Base-by-base conservation (phyloP, 1,284 basidiomycete species). In the Ceratobasidium theobromae region DNA sequence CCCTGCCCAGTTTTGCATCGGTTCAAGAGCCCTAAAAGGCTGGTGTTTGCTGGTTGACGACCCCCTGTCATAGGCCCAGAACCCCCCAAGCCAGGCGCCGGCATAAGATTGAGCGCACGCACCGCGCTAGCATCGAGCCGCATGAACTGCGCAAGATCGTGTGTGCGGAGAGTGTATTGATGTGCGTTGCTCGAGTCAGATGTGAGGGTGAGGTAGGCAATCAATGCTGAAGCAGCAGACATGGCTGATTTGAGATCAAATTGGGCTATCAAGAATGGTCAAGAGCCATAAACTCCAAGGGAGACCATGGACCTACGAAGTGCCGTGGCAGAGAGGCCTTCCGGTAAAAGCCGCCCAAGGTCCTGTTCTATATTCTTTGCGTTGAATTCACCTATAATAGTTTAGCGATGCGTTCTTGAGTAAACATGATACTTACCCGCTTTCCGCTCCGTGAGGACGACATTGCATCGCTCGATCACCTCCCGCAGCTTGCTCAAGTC, bases 1-100 rank as follows among this genome's bases (percentile, higher is more conserved):
- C 97, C 97, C 75, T 99, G 97, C 0, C 91, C 88, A 0, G 97
- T 99, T 77, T 96, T 97, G 81, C 97, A 98, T 71, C 90, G 91
- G 76, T 99, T 98, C 69, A 99, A 76, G 21, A 98, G 79, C 0
- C 95, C 95, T 67, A 93, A 88, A 3, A 99, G 76, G 21, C 93
- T 97, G 55, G 91, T 92, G 71, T 91, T 94, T 73, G 90, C 90
- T 16, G 60, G 48, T 41, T 64, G 60, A 84, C 60, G 60, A 9
- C 60, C 60, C 6, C 60, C 60, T 14, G 49, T 52, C 16, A 52
- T 30, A 1, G 46, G 46, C 21, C 60, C 60, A 75, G 4, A 76
- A 76, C 3, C 78, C 76, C 62, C 68, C n/a, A 65, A 23, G 14
- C 68, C 68, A 11, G 86, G 82, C 40, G 85, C 81, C 48, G 95